Percentiles rank a stretch among this genome's conserved stretches.
These are phyloP conservation scores for Pythium coloratum DNA, from an alignment of 352 stramenopile genomes.

Conservation along the genomic window DNA sequence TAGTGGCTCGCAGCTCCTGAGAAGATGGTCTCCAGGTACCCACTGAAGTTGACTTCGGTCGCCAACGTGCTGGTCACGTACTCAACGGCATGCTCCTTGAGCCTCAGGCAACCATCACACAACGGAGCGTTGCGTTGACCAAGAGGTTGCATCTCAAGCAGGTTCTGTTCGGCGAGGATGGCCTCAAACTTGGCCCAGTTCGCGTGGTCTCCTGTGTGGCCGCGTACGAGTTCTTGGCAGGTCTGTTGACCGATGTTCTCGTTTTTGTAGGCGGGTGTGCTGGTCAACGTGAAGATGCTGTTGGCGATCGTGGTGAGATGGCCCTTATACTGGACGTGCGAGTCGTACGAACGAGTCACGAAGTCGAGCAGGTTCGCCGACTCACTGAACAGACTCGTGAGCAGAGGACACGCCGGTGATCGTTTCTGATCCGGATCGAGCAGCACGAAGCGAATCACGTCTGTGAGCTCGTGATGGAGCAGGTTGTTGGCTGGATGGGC, in stretches of 20 bases:
- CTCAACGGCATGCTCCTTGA: slow-evolving; percentile 78
- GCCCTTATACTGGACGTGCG: slow-evolving; percentile 83
- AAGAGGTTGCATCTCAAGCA: slow-evolving; percentile 78
- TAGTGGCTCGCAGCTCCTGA: slow-evolving; percentile 75
- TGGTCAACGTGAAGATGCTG: slow-evolving; percentile 87
- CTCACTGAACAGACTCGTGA: slow-evolving; percentile 79
- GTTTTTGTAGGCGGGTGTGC: slow-evolving; percentile 70
- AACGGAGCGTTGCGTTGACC: slow-evolving; percentile 80
- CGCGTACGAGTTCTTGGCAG: slow-evolving; percentile 76
- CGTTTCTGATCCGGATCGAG: slow-evolving; percentile 85
- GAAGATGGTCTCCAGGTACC: slow-evolving; percentile 86
- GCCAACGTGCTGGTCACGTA: slow-evolving; percentile 72
- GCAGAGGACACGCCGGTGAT: slow-evolving; percentile 66
- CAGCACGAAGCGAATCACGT: slow-evolving; percentile 85
- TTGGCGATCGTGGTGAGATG: slow-evolving; percentile 90
- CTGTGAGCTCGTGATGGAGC: slow-evolving; percentile 83
- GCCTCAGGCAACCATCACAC: slow-evolving; percentile 76
- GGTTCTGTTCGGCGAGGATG: slow-evolving; percentile 74
- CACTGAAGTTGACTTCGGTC: slow-evolving; percentile 63
- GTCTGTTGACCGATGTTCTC: slow-evolving; percentile 37
- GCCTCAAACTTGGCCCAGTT: slow-evolving; percentile 80
- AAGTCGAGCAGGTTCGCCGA: slow-evolving; percentile 77
- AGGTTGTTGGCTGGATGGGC: slow-evolving; percentile 83
- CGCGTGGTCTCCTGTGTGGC: slow-evolving; percentile 67
- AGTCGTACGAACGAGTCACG: slow-evolving; percentile 75